Evolutionary conservation across 2,329 filamentous ascomycete genomes (phyloP).

Genomic region (Neonectria sp.): DNA sequence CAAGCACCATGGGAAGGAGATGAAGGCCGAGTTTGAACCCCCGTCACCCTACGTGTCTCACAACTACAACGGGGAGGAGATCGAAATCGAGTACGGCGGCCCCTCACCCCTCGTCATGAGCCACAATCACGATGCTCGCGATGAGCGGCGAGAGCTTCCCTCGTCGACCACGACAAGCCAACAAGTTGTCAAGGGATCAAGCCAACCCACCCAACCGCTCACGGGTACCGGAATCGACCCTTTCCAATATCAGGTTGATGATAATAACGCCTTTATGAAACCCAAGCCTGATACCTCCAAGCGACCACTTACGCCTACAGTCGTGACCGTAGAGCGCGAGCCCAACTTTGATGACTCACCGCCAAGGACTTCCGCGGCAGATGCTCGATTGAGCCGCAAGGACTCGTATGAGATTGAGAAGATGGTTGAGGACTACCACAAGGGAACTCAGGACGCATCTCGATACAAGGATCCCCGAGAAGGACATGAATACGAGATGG

Average conservation of each 20-base stretch:
- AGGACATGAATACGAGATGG: constrained; percentile 52
- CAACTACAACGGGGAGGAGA: background rate
- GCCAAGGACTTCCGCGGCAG: constrained; percentile 43
- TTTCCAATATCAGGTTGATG: constrained; percentile 71
- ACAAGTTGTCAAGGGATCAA: constrained; percentile 45
- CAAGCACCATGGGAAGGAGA: constrained; percentile 23
- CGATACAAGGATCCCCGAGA: constrained; percentile 40
- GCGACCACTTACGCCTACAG: constrained; percentile 63
- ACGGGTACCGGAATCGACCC: constrained; percentile 63
- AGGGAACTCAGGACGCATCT: constrained; percentile 37
- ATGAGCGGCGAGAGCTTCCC: constrained; percentile 48
- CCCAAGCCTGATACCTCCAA: constrained; percentile 57
- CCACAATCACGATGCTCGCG: constrained; percentile 41
- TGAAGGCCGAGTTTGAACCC: constrained; percentile 44
- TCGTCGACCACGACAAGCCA: constrained; percentile 48
- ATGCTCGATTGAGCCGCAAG: constrained; percentile 62
- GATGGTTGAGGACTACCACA: constrained; percentile 50
- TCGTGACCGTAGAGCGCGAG: constrained; percentile 69
- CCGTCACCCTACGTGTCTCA: background rate
- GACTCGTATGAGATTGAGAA: constrained; percentile 65
- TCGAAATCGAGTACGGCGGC: background rate
- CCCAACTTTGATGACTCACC: constrained; percentile 63
- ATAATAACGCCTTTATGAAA: constrained; percentile 67
- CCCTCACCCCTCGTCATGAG: constrained; percentile 48
- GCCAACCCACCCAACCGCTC: constrained; percentile 41